A percentile compares a stretch with the other conserved stretches of the same genome.
Conservation (phyloP, 768 basidiomycete genomes). For the Leccinum sublutescens region DNA sequence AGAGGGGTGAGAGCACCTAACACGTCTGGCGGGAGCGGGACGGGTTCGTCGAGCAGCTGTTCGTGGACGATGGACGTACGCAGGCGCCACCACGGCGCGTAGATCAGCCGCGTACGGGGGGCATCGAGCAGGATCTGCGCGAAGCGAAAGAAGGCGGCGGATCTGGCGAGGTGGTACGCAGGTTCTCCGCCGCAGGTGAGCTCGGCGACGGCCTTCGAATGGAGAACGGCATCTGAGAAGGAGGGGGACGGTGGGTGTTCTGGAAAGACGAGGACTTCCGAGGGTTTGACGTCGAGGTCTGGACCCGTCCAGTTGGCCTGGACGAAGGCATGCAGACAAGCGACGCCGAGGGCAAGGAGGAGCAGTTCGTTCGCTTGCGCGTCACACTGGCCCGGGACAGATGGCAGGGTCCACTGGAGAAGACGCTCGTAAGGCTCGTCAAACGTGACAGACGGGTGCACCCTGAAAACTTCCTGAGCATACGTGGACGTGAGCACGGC, state of each 20-base stretch:
- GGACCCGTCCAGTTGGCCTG: conserved; percentile 98
- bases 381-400: conserved; percentile 6
- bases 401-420: conserved; percentile 30
- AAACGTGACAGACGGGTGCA: conserved; percentile 31
- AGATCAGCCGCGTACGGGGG: conserved; percentile 48
- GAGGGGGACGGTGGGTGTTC: conserved; percentile 13
- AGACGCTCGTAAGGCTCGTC: conserved; percentile 40
- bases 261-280: conserved; percentile 40
- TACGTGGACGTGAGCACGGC: conserved; percentile 46
- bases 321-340: conserved; percentile 85
- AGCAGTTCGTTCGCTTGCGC: conserved; percentile 47
- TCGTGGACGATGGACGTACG: conserved; percentile 71
- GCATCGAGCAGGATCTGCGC: conserved; percentile 66
- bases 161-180: conserved; percentile 84
- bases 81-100: conserved; percentile 81
- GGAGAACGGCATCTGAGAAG: conserved; percentile 49
- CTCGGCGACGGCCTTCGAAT: conserved; percentile 66
- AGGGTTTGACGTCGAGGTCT: conserved; percentile 57
- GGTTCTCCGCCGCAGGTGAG: conserved; percentile 90
- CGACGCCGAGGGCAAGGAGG: conserved; percentile 65
- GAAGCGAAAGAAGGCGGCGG: conserved; percentile 68
- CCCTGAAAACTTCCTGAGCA: conserved; percentile 41
- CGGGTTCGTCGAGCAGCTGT: conserved; percentile 77
- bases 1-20: conserved; percentile 44
- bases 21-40: conserved; percentile 48